phyloP scores from a whole-genome alignment of 2,329 filamentous ascomycete genomes.

The Domatiomyces catenatus region DNA sequence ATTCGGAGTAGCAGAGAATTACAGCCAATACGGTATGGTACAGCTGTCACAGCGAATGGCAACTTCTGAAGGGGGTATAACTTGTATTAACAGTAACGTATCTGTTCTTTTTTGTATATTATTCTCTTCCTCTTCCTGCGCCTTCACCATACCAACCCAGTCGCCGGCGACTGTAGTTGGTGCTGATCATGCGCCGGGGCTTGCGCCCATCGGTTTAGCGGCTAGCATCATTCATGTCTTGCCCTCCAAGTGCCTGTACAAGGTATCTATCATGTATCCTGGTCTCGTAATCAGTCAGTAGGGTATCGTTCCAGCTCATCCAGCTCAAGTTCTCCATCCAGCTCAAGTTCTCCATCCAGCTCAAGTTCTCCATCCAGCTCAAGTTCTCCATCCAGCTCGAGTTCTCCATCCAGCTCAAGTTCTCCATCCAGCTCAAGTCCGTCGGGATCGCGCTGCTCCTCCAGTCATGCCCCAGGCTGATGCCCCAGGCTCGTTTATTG shows the following conservation, averaged over 20 bases:
- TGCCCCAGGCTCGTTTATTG: constrained; percentile 24
- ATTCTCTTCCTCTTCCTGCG: not conserved
- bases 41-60: no score
- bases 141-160: not conserved
- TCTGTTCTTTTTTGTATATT: not conserved
- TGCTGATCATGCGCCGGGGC: not conserved
- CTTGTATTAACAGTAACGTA: not conserved
- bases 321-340: no score
- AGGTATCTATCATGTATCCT: not conserved
- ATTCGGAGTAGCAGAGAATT: no score
- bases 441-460: constrained; percentile 1
- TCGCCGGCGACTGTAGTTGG: not conserved
- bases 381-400: no score
- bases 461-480: constrained; percentile 12
- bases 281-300: not conserved
- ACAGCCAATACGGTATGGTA: no score
- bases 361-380: no score
- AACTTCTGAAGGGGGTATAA: no score
- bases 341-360: no score
- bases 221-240: not conserved
- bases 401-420: no score
- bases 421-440: not conserved
- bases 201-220: not conserved
- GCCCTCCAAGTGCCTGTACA: not conserved
- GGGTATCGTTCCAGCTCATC: no score